Evolutionary conservation across 257 asterid species (phyloP).

Genomic region (Solanum chaucha): DNA sequence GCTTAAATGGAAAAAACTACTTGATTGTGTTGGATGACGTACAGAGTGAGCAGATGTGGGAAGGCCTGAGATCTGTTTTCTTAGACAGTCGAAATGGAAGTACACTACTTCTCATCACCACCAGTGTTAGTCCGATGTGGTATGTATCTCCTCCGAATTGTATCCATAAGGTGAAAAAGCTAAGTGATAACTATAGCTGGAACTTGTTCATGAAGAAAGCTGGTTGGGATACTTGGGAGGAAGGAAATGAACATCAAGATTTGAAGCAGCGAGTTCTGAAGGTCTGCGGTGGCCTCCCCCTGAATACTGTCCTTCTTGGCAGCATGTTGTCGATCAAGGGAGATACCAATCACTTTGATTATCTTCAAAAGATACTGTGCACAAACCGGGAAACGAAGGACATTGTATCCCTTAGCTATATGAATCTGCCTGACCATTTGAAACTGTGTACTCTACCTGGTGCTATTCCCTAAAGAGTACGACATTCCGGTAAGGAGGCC

Average conservation of each 20-base stretch:
- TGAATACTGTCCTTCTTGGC: constrained; percentile 23
- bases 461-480: constrained; percentile 23
- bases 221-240: background rate
- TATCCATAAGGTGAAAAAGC: background rate
- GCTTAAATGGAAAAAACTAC: constrained; percentile 2
- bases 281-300: constrained; percentile 7
- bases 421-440: background rate
- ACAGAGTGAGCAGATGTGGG: background rate
- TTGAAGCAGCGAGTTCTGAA: background rate
- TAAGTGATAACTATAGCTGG: background rate
- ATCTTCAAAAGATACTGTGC: background rate
- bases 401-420: constrained; percentile 13
- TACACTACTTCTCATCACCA: constrained; percentile 12
- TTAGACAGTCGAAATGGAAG: background rate
- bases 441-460: constrained; percentile 23
- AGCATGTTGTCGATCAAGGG: constrained; percentile 6
- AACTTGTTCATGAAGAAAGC: constrained; percentile 6
- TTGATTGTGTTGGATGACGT: constrained; percentile 23
- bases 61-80: constrained; percentile 4
- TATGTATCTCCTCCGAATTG: background rate
- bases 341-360: background rate
- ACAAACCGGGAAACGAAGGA: background rate
- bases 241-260: background rate
- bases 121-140: background rate
- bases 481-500: constrained; percentile 30